Conservation (phyloP, 176 grass and related monocot species). For the Tillandsia fasciculata region DNA sequence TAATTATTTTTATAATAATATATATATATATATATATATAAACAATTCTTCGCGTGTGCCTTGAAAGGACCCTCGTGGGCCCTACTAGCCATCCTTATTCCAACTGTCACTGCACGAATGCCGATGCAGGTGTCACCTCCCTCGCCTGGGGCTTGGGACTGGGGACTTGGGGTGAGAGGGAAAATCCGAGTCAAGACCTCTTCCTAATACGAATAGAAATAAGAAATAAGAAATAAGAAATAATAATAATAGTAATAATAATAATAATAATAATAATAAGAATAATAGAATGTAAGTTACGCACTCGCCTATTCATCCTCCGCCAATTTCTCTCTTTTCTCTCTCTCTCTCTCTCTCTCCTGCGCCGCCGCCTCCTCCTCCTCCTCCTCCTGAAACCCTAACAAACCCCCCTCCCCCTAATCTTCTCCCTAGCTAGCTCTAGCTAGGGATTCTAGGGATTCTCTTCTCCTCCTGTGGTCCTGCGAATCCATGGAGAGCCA, state of each 20-base stretch:
- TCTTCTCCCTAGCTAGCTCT: neutral
- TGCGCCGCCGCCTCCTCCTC: neutral
- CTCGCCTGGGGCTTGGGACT: neutral
- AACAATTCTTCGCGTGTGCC: constrained; percentile 19
- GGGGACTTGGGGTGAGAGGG: neutral
- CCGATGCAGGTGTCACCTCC: neutral
- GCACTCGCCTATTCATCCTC: neutral
- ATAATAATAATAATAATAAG: too few relatives aligned
- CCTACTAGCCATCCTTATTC: neutral
- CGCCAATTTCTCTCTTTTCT: neutral
- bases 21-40: too few relatives aligned
- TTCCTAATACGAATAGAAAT: neutral
- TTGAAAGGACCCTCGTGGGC: neutral
- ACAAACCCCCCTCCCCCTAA: neutral
- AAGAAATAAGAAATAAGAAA: too few relatives aligned
- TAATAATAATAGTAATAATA: too few relatives aligned
- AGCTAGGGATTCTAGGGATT: neutral
- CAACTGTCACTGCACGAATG: constrained; percentile 18
- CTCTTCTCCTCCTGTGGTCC: too few relatives aligned
- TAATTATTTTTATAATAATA: too few relatives aligned
- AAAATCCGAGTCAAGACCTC: constrained; percentile 19
- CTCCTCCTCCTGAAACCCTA: neutral
- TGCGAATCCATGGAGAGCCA: constrained; percentile 30
- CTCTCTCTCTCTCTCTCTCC: neutral
- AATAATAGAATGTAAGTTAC: neutral